Conservation (phyloP, 306 rosid species). For the Glycine soja region DNA sequence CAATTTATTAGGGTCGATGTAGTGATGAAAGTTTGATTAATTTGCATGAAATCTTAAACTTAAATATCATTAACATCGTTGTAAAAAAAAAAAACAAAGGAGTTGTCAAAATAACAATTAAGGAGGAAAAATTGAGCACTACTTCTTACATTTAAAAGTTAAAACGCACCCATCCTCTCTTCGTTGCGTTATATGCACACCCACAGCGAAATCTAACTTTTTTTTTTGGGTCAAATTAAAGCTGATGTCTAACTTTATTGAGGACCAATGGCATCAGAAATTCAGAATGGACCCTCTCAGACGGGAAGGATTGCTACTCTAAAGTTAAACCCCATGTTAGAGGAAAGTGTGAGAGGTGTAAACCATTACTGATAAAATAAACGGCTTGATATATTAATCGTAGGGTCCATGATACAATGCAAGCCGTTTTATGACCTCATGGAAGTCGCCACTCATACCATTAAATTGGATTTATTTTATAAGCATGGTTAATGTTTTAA, state of each 20-base stretch:
- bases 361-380: slow-evolving; percentile 32
- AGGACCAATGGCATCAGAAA: background rate
- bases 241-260: background rate
- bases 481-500: background rate
- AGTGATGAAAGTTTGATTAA: too few relatives aligned
- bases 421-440: background rate
- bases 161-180: background rate
- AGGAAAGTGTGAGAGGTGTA: slow-evolving; percentile 15
- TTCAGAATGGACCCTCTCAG: slow-evolving; percentile 1
- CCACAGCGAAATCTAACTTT: background rate
- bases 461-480: background rate
- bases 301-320: slow-evolving; percentile 14
- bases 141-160: background rate
- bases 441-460: too few relatives aligned
- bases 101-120: background rate
- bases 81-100: too few relatives aligned
- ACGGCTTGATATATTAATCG: background rate
- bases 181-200: background rate
- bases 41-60: too few relatives aligned
- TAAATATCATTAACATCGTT: too few relatives aligned
- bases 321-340: slow-evolving; percentile 17
- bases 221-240: background rate
- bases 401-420: slow-evolving; percentile 15
- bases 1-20: too few relatives aligned
- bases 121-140: background rate